These are phyloP conservation scores for Aspergillus fumigatiaffinis DNA, from an alignment of 2,329 filamentous ascomycete species.

Conservation along the genomic window DNA sequence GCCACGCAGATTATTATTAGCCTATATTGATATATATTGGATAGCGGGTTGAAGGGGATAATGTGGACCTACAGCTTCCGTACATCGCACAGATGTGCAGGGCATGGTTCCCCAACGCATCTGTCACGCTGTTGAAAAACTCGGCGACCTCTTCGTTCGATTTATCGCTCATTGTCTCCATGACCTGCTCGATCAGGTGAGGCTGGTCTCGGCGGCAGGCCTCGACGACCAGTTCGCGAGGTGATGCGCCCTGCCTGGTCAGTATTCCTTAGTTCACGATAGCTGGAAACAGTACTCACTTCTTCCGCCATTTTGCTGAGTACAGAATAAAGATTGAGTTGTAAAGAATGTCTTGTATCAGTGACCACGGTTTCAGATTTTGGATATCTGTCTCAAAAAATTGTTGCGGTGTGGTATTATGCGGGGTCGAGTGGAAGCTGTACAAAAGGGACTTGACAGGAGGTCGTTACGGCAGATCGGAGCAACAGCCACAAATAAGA, in stretches of 20 bases:
- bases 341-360: not conserved
- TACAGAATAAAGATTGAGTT: not conserved
- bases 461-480: not conserved
- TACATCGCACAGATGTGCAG: conserved; percentile 83
- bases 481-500: not conserved
- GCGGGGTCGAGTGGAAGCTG: not conserved
- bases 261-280: not conserved
- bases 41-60: not conserved
- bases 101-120: conserved; percentile 81
- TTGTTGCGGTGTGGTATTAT: not conserved
- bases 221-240: conserved; percentile 82
- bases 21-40: not conserved
- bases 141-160: conserved; percentile 61
- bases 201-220: conserved; percentile 91
- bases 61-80: conserved; percentile 68
- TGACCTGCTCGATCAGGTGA: conserved; percentile 72
- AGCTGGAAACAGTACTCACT: conserved; percentile 23
- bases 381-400: conserved; percentile 6
- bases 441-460: not conserved
- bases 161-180: conserved; percentile 58
- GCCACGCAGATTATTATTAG: not conserved
- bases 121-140: conserved; percentile 80
- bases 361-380: conserved; percentile 4
- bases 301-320: conserved; percentile 40
- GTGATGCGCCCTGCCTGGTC: conserved; percentile 68